Evolutionary conservation across 352 stramenopile genomes (phyloP), one percentile per base, ranked within the genome.

Genomic region (Phytophthora ohioensis): DNA sequence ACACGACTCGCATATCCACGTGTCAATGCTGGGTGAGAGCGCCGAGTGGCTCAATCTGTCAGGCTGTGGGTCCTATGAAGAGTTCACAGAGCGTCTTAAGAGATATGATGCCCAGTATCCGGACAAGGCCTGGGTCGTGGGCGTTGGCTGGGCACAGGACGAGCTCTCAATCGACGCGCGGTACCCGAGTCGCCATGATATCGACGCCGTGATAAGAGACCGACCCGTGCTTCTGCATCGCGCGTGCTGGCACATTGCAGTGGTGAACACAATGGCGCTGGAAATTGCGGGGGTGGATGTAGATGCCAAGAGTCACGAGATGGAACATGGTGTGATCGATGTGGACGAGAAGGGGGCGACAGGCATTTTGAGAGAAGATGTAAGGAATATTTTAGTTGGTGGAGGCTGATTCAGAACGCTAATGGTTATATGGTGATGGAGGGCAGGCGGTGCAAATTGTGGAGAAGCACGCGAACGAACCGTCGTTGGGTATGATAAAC

Each of bases 181-280:
- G 17, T 95, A 93, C 49, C 91, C 91, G 3, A 81, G 77, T n/a
- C 82, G 88, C 15, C 54, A 85, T 34, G 88, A 96, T 49, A 81
- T 97, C 11, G 92, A 98, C 67, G 79, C 73, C 0, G 87, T 94
- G 55, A 75, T 95, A 15, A 71, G 64, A 5, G 75, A 80, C 49
- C 85, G 85, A 0, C 90, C 90, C 0, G 84, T 97, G 36, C 65
- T 97, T 46, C 76, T 98, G 13, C 93, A 96, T 68, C 89, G 92
- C n/a, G 85, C 80, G 2, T 98, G 92, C 55, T 97, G 89, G 89
- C 92, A 98, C 62, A 95, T 97, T 64, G 84, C 84, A 34, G 88
- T 91, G 1, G 90, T 87, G 39, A 98, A 96, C 62, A 94, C 88
- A 11, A 91, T 88, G 59, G 92, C 92, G 32, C 73, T 97, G 6